A percentile compares a stretch with the other conserved stretches of the same genome.
phyloP scores from a whole-genome alignment of 106 monocot species.

The Allium cepa region DNA sequence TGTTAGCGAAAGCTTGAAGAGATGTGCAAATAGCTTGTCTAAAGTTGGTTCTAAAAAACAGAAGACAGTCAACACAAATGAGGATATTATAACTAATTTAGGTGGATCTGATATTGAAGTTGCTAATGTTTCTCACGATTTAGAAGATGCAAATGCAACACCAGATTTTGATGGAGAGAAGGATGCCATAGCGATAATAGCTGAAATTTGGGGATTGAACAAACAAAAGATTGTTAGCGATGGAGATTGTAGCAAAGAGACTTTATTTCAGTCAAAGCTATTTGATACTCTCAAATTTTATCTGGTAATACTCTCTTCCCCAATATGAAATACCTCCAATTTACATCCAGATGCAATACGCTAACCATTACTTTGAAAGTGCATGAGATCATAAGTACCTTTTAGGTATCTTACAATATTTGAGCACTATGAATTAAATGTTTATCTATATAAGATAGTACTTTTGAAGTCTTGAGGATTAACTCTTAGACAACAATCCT shows the following conservation, averaged over 20 bases:
- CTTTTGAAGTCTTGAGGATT: too few species aligned
- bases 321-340: too few species aligned
- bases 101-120: conserved; percentile 35
- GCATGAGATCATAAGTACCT: too few species aligned
- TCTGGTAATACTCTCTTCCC: too few species aligned
- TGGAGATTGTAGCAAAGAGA: conserved; percentile 22
- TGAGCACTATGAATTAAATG: too few species aligned
- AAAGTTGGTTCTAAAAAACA: conserved; percentile 29
- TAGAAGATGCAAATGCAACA: not conserved
- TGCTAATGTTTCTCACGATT: conserved; percentile 7
- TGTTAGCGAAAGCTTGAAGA: conserved; percentile 37
- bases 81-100: conserved; percentile 60
- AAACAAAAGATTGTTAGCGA: conserved; percentile 7
- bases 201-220: conserved; percentile 60
- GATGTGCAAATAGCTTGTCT: conserved; percentile 17
- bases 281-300: conserved; percentile 58
- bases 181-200: conserved; percentile 12
- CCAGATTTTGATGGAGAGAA: conserved; percentile 22
- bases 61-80: conserved; percentile 23
- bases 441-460: too few species aligned
- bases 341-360: too few species aligned
- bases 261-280: conserved; percentile 64
- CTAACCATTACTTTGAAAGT: too few species aligned
- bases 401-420: too few species aligned
- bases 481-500: too few species aligned